Evolutionary conservation across 768 basidiomycete species (phyloP).

Genomic region (Leccinum arenicola): DNA sequence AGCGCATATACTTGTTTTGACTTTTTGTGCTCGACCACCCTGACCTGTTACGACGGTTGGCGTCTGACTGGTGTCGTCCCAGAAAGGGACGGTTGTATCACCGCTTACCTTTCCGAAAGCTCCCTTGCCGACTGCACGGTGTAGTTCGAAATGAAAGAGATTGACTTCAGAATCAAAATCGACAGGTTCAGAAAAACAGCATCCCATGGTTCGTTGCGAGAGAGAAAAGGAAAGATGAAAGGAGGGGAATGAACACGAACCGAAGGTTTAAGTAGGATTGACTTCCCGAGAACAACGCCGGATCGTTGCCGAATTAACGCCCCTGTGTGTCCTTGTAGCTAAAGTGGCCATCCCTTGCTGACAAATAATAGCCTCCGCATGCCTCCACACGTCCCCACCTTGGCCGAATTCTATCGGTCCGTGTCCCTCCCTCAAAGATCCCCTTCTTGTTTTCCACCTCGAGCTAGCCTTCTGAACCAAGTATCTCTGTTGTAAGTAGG

Average conservation of each 20-base stretch:
- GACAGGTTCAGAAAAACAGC: conserved; percentile 66
- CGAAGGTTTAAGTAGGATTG: conserved; percentile 21
- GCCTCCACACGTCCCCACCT: conserved; percentile 46
- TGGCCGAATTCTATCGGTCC: conserved; percentile 51
- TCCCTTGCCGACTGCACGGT: conserved; percentile 93
- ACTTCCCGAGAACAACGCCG: conserved; percentile 35
- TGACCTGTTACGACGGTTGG: conserved; percentile 54
- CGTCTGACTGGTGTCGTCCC: neutral
- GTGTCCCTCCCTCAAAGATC: conserved; percentile 35
- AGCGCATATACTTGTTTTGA: conserved; percentile 90
- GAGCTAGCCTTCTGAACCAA: conserved; percentile 44
- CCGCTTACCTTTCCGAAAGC: conserved; percentile 90
- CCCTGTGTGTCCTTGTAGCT: conserved; percentile 23
- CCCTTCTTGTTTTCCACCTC: conserved; percentile 30
- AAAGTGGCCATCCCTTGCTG: conserved; percentile 9
- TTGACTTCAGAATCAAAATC: conserved; percentile 83
- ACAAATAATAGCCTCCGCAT: neutral
- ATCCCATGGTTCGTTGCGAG: conserved; percentile 55
- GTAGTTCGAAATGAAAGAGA: conserved; percentile 95
- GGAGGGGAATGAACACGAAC: conserved; percentile 19
- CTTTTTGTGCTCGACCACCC: conserved; percentile 95
- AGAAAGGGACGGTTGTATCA: neutral
- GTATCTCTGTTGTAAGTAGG: conserved; percentile 66
- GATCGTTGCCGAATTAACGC: conserved; percentile 12
- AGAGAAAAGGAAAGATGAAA: conserved; percentile 28